These are phyloP conservation scores for Lepidium aucheri DNA, from an alignment of 345 rosid genomes.

Conservation along the genomic window DNA sequence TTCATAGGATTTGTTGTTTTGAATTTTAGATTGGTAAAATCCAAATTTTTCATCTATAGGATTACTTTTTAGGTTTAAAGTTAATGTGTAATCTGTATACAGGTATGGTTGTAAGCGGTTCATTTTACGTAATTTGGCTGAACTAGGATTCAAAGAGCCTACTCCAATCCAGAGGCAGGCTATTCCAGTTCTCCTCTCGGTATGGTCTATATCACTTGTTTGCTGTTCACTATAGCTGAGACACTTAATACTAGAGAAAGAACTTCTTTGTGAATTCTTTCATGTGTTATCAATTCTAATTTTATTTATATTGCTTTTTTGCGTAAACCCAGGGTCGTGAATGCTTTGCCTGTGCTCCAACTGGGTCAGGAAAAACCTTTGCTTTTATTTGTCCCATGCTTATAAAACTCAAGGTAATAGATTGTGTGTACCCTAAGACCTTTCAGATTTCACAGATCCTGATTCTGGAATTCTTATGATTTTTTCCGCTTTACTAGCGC, in stretches of 20 bases:
- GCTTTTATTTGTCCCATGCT: constrained; percentile 93
- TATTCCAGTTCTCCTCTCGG: constrained; percentile 77
- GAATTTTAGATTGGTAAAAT: background rate
- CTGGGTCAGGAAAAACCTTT: constrained; percentile 94
- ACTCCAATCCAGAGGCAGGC: constrained; percentile 99
- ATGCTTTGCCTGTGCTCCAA: constrained; percentile 96
- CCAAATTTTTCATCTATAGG: background rate
- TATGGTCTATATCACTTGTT: constrained; percentile 31
- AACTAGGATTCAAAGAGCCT: constrained; percentile 88
- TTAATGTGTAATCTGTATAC: background rate
- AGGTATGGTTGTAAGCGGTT: constrained; percentile 66
- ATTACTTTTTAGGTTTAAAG: background rate
- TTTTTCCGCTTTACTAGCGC: constrained; percentile 29
- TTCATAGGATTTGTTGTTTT: background rate
- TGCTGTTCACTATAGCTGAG: background rate
- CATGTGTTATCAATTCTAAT: background rate
- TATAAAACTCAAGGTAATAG: constrained; percentile 77
- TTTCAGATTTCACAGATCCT: background rate
- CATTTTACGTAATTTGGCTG: constrained; percentile 57
- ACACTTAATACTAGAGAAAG: background rate
- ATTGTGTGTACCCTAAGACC: background rate
- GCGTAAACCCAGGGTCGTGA: constrained; percentile 58
- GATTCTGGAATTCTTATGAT: constrained; percentile 12
- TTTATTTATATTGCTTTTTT: background rate
- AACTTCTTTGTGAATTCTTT: background rate